A percentile compares a stretch with the other conserved stretches of the same genome.
phyloP scores from a whole-genome alignment of 1,139 yeast species.

The Magnusiomyces magnusii region DNA sequence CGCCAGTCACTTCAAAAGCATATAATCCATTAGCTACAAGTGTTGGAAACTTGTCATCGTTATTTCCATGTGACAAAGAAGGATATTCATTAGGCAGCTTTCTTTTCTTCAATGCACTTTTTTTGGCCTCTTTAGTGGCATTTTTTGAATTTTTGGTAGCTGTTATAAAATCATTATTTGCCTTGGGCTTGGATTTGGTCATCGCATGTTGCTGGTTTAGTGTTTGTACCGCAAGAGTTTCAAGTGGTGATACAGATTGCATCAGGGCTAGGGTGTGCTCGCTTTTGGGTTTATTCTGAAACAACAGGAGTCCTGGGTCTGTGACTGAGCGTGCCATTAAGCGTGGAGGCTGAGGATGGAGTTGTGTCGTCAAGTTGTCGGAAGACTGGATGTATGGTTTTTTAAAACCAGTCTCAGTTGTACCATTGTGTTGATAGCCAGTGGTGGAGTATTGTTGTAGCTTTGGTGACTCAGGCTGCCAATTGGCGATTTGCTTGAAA shows the following conservation, averaged over 20 bases:
- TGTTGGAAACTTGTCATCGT: conserved; percentile 32
- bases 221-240: conserved; percentile 3
- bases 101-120: neutral
- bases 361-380: neutral
- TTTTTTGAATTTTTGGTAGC: neutral
- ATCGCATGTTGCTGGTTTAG: neutral
- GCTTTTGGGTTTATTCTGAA: neutral
- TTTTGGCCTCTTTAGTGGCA: neutral
- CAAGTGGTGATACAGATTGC: neutral
- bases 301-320: neutral
- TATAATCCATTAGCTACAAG: conserved; percentile 32
- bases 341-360: neutral
- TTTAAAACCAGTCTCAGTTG: too few species aligned
- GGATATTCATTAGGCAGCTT: neutral
- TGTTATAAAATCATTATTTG: neutral
- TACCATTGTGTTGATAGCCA: neutral
- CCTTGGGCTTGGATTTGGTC: neutral
- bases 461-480: neutral
- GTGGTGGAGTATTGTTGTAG: neutral
- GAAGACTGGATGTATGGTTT: too few species aligned
- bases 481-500: neutral
- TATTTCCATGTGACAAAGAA: neutral
- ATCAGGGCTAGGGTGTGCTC: neutral
- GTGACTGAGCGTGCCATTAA: neutral
- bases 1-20: conserved; percentile 36